Base-by-base conservation (phyloP, 116 monocot genomes). In the Iris pallida region DNA sequence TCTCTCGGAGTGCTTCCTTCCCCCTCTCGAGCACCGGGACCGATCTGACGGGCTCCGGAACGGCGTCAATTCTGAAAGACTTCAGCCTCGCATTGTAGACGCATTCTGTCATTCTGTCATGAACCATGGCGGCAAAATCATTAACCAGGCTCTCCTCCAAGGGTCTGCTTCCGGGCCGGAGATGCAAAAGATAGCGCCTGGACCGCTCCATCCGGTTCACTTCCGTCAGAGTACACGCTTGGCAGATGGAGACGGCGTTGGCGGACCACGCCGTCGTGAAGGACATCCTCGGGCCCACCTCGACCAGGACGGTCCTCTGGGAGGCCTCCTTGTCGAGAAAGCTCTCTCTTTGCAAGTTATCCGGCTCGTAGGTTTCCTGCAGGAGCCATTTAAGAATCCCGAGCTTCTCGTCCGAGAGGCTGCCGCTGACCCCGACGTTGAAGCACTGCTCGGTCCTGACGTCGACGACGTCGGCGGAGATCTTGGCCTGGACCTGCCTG, bases 51-150 rank as follows among this genome's bases (percentile, higher is more conserved):
- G 82, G 53, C 51, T 96, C 96, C 10, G 96, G 87, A 62, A 83
- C 48, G 18, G 57, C 53, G 59, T 64, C 53, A n/a, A 82, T 74
- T 30, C 65, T 46, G 61, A 96, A 96, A n/a, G 89, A 81, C 45
- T 20, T 63, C 19, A 96, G 89, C 74, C 75, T 85, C 30, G 55
- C 53, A 8, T 81, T 74, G 72, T 96, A 96, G 15, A 96, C 75
- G 71, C 89, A 92, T 56, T 96, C 96, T 42, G 96, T 96, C 96
- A 96, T 96, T 71, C 95, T 86, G 73, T 96, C 96, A 76, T 92
- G 96, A 58, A 96, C 79, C 80, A 92, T 81, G 13, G 87, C 75
- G 45, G 87, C 84, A 74, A 96, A 96, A 30, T 87, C 81, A 48
- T 71, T 79, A 17, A 89, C 53, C 49, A 86, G 79, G 16, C 53